Base-by-base conservation (phyloP, 1,284 basidiomycete genomes). In the Trichosporon coremiiforme region DNA sequence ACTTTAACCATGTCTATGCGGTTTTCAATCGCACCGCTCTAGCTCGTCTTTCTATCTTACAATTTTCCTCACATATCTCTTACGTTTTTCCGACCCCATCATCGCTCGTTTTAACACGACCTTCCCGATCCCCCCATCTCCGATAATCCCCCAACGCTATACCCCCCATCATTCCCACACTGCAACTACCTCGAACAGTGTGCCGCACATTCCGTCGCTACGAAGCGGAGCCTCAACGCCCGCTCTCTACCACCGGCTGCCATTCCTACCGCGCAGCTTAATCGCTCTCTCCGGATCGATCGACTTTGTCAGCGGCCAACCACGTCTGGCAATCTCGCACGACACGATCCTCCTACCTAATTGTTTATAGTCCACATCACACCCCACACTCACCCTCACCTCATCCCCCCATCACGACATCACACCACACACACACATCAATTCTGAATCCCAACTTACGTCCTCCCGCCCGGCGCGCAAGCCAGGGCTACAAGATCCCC, bases 401-500 rank as follows among this genome's bases (percentile, higher is more conserved):
- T 29, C 36, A 68, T 17, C 20, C 36, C 17, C 12, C n/a, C 50
- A 36, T 62, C 64, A 41, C 69, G 41, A 66, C 60, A 41, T 33
- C 20, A 33, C 36, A 38, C 36, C 6, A 50, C 62, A 47, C 71
- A 20, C 47, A 50, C n/a, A n/a, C n/a, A n/a, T 45, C 53, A 53
- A 20, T 20, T 13, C 12, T 53, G 22, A 55, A 29, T 29, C n/a
- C 45, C 62, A 25, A 57, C 65, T n/a, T 33, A 33, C 47, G 66
- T 53, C 68, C 65, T 63, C 64, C 60, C n/a, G 38, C 69, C 66
- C 68, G 33, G 70, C 25, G 66, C 72, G 68, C 74, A 70, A 69
- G 60, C 65, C 70, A 68, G 70, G 66, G 67, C 71, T 67, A 66
- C 70, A 50, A 60, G 67, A 68, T 78, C 78, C 76, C 74, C 75